Conservation (phyloP, 306 rosid genomes). For the Sicyos edulis region DNA sequence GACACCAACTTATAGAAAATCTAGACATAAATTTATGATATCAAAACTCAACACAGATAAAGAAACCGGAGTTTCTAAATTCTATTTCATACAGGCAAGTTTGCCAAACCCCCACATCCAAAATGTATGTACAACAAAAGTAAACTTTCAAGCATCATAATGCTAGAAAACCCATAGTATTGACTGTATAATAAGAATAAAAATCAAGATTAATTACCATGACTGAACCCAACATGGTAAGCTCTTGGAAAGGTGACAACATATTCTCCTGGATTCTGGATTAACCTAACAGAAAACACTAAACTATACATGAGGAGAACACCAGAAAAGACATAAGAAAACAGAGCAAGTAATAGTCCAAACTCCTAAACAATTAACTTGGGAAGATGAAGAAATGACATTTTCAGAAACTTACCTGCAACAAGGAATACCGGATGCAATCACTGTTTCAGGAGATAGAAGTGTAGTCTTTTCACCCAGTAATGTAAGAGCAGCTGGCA, state of each 20-base stretch:
- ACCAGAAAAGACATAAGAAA: slow-evolving; percentile 26
- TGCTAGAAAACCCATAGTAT: background rate
- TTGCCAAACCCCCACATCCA: background rate
- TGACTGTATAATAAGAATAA: background rate
- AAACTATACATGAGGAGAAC: slow-evolving; percentile 31
- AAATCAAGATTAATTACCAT: slow-evolving; percentile 63
- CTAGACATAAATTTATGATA: background rate
- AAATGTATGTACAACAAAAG: background rate
- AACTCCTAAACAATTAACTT: slow-evolving; percentile 6
- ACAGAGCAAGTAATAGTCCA: slow-evolving; percentile 19
- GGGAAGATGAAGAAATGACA: slow-evolving; percentile 19
- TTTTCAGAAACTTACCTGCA: slow-evolving; percentile 61
- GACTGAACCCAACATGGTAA: slow-evolving; percentile 99
- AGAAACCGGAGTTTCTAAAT: background rate
- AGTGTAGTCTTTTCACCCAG: slow-evolving; percentile 94
- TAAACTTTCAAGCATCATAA: background rate
- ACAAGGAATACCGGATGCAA: slow-evolving; percentile 82
- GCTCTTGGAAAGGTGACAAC: slow-evolving; percentile 99
- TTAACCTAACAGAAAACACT: slow-evolving; percentile 59
- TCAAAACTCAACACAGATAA: background rate
- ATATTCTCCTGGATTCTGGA: slow-evolving; percentile 98
- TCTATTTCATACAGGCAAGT: background rate
- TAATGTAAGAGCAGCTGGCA: slow-evolving; percentile 86
- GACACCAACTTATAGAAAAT: background rate
- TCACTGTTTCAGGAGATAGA: slow-evolving; percentile 72